Conservation (phyloP, 345 rosid species). For the Punica granatum region DNA sequence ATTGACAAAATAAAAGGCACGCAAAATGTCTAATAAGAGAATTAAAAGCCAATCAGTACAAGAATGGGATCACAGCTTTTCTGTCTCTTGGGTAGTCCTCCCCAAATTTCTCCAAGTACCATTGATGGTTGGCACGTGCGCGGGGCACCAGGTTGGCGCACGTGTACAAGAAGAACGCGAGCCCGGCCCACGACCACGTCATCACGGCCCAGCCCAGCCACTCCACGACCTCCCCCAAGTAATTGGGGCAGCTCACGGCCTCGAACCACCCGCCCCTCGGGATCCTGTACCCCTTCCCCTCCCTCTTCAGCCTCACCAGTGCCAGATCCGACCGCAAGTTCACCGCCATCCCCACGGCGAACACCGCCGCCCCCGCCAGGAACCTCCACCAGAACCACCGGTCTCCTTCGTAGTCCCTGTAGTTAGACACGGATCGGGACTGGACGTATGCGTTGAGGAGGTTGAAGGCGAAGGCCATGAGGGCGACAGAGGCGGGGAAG, state of each 20-base stretch:
- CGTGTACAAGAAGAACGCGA: constrained; percentile 68
- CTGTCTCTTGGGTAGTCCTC: constrained; percentile 63
- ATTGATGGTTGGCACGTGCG: constrained; percentile 51
- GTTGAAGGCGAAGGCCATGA: constrained; percentile 59
- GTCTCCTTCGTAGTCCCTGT: constrained; percentile 41
- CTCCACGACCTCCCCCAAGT: constrained; percentile 74
- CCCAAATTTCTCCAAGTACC: constrained; percentile 73
- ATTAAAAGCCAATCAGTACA: constrained; percentile 44
- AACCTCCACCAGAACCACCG: constrained; percentile 55
- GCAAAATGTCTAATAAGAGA: too few species aligned
- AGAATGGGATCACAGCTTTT: constrained; percentile 71
- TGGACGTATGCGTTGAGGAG: constrained; percentile 65
- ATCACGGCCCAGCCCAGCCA: constrained; percentile 89
- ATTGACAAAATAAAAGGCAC: too few species aligned
- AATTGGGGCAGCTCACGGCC: constrained; percentile 79
- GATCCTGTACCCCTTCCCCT: constrained; percentile 59
- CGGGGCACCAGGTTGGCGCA: constrained; percentile 78
- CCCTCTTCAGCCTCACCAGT: constrained; percentile 53
- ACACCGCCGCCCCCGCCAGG: constrained; percentile 38
- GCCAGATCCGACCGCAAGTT: constrained; percentile 65
- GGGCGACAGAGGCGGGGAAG: constrained; percentile 52
- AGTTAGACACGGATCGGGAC: constrained; percentile 78
- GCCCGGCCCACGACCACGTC: constrained; percentile 82
- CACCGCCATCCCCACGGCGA: constrained; percentile 53
- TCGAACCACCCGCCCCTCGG: constrained; percentile 85